phyloP scores from a whole-genome alignment of 2,329 filamentous ascomycete species.

The Claviceps capensis region DNA sequence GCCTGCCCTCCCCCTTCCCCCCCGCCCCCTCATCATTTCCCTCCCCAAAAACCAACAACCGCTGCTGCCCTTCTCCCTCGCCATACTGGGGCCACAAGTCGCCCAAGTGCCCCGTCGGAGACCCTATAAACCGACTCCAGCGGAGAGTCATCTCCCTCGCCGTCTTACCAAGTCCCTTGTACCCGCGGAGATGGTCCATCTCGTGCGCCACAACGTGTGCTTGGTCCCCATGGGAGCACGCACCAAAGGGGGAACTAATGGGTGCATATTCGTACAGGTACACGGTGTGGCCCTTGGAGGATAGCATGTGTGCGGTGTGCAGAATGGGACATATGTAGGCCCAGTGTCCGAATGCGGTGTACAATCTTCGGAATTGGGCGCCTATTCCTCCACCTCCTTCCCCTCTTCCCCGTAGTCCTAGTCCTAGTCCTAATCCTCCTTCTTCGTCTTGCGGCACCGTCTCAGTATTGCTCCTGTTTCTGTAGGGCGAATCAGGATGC shows the following conservation, averaged over 20 bases:
- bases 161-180: constrained; percentile 21
- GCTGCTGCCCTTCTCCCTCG: constrained; percentile 6
- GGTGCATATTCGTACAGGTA: constrained; percentile 50
- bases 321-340: constrained; percentile 51
- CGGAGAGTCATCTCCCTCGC: background rate
- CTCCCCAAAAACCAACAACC: constrained; percentile 41
- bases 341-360: constrained; percentile 49
- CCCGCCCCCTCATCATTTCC: constrained; percentile 42
- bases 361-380: constrained; percentile 41
- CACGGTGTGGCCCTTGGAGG: constrained; percentile 19
- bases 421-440: no score
- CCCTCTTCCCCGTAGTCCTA: no score
- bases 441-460: no score
- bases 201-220: constrained; percentile 29
- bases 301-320: constrained; percentile 37
- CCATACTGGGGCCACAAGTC: constrained; percentile 28
- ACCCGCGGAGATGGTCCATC: constrained; percentile 17
- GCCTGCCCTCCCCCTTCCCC: constrained; percentile 24
- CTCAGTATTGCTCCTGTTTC: background rate
- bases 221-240: constrained; percentile 36
- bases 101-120: background rate
- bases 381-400: constrained; percentile 16
- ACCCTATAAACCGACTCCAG: background rate
- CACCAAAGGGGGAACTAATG: constrained; percentile 20
- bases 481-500: background rate